A percentile compares a stretch with the other conserved stretches of the same genome.
Evolutionary conservation across 23 red algal genomes (phyloP).

Genomic region (Pyropia haitanensis): DNA sequence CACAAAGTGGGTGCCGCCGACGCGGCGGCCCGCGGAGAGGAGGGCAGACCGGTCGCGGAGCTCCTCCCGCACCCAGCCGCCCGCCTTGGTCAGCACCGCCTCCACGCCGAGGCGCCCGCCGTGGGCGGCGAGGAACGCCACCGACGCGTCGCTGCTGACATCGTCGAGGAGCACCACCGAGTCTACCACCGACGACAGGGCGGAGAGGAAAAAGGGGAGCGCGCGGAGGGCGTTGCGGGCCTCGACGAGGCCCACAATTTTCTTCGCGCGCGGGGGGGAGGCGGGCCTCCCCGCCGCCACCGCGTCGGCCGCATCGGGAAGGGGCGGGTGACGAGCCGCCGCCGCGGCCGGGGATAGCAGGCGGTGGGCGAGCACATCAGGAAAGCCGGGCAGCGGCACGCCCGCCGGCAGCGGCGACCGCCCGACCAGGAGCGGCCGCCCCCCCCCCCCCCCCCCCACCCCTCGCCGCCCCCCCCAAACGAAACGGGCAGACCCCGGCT

Average conservation of each 20-base stretch:
- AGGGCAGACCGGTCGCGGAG: slow-evolving; percentile 48
- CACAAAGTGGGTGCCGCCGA: slow-evolving; percentile 62
- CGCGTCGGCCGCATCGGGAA: too few species aligned
- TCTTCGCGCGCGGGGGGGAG: not conserved
- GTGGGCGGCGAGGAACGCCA: slow-evolving; percentile 3
- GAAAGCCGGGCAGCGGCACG: too few species aligned
- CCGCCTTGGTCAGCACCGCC: slow-evolving; percentile 34
- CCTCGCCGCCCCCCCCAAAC: too few species aligned
- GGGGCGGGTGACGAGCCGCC: too few species aligned
- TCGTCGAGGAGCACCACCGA: slow-evolving; percentile 56
- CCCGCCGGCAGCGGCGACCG: too few species aligned
- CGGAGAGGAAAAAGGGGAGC: slow-evolving; percentile 24
- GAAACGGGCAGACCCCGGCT: too few species aligned
- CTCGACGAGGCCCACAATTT: slow-evolving; percentile 65
- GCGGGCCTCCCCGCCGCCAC: too few species aligned
- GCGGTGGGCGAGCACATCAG: too few species aligned
- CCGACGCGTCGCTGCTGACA: slow-evolving; percentile 40
- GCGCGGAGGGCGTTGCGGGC: slow-evolving; percentile 31
- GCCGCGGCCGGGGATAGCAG: too few species aligned
- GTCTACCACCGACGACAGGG: slow-evolving; percentile 15
- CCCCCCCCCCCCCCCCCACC: too few species aligned
- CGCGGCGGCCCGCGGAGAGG: slow-evolving; percentile 27
- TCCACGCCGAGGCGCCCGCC: slow-evolving; percentile 22
- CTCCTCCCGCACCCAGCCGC: slow-evolving; percentile 58
- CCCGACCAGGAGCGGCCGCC: too few species aligned